These are phyloP conservation scores for Terana coerulea DNA, from an alignment of 768 basidiomycete species.

Conservation along the genomic window DNA sequence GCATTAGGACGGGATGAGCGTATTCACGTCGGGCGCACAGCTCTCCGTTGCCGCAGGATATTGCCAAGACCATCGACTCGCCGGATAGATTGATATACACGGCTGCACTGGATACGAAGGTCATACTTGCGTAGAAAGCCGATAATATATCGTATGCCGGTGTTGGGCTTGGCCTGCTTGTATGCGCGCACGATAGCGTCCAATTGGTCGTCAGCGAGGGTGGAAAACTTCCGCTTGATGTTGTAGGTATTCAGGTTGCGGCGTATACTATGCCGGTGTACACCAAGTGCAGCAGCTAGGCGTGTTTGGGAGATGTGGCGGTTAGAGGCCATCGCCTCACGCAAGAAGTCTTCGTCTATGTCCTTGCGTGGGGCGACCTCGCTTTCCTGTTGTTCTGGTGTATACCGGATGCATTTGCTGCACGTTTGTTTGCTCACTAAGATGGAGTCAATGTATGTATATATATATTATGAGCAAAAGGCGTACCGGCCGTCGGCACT, in stretches of 20 bases:
- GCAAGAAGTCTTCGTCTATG: background rate
- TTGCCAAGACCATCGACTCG: conserved; percentile 30
- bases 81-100: conserved; percentile 24
- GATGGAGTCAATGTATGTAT: background rate
- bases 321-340: background rate
- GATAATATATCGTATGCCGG: conserved; percentile 26
- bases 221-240: background rate
- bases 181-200: background rate
- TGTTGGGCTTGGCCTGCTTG: conserved; percentile 15
- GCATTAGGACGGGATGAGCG: conserved; percentile 15
- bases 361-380: background rate
- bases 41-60: conserved; percentile 18
- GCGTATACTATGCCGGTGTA: conserved; percentile 1
- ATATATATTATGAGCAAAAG: background rate
- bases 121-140: conserved; percentile 26
- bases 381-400: background rate
- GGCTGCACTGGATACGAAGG: conserved; percentile 21
- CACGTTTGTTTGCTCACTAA: background rate
- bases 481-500: background rate
- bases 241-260: background rate
- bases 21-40: conserved; percentile 14
- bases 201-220: background rate
- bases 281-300: background rate
- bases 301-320: background rate
- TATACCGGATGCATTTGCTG: background rate